phyloP scores from a whole-genome alignment of 2,329 filamentous ascomycete genomes.

The Diaporthe caulivora region DNA sequence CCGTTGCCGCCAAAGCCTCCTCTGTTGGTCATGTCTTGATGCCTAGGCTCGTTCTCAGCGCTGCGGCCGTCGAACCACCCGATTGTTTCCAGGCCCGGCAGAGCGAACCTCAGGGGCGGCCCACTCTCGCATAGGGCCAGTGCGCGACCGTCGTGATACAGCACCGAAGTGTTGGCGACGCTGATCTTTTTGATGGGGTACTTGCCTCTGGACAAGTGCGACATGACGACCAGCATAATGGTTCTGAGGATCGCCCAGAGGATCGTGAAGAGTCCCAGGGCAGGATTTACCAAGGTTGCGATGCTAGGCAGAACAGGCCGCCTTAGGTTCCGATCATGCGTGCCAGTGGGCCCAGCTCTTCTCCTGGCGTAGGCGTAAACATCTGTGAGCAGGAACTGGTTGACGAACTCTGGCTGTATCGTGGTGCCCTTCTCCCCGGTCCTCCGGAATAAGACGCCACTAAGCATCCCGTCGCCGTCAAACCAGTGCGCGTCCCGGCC shows the following conservation, averaged over 20 bases:
- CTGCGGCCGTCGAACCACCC: constrained; percentile 76
- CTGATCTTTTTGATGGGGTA: constrained; percentile 75
- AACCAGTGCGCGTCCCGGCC: constrained; percentile 79
- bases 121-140: constrained; percentile 79
- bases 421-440: constrained; percentile 50
- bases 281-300: constrained; percentile 72
- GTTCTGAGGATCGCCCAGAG: constrained; percentile 67
- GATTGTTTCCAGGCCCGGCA: constrained; percentile 75
- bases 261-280: constrained; percentile 63
- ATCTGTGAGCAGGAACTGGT: constrained; percentile 77
- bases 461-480: constrained; percentile 81
- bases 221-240: constrained; percentile 68
- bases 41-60: constrained; percentile 62
- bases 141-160: constrained; percentile 77
- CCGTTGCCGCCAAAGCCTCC: constrained; percentile 67
- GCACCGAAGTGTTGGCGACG: constrained; percentile 75
- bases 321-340: constrained; percentile 51
- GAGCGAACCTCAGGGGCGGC: constrained; percentile 73
- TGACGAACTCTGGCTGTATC: constrained; percentile 74
- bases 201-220: constrained; percentile 66
- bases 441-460: constrained; percentile 71
- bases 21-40: constrained; percentile 13
- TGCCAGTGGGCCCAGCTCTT: constrained; percentile 45
- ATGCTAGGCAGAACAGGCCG: constrained; percentile 76
- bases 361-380: constrained; percentile 68